Base-by-base conservation (phyloP, 2,329 filamentous ascomycete genomes). In the Cadophora luteo-olivacea region DNA sequence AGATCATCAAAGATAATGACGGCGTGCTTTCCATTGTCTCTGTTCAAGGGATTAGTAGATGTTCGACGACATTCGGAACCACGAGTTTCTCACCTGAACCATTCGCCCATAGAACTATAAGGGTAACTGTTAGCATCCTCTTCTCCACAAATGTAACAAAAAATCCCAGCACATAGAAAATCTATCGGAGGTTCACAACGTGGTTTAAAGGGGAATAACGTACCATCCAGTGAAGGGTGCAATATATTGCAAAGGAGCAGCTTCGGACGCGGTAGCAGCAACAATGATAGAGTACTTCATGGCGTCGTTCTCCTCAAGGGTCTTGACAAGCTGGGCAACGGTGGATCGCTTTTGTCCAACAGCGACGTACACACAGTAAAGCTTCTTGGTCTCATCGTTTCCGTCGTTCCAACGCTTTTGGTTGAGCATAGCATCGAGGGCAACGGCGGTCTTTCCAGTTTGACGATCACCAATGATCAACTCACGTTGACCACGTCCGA, bases 391-490 rank as follows among this genome's bases (percentile, higher is more conserved):
- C 90, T 99, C 96, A 81, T 97, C 94, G 83, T 81, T 87, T 81
- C 84, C 79, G 82, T 84, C 86, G 90, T 99, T 99, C 95, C 95
- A 98, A 81, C 95, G 89, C 90, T 96, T 97, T 89, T 99, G 96
- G 92, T 99, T 99, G 73, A 99, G 91, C 78, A 99, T 98, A 83
- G 95, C 90, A 83, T 99, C 96, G 72, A 99, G 93, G 80, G 92
- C 95, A 82, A 99, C 95, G 79, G 96, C 96, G 81, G 96, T 99
- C 92, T 99, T 99, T 85, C 96, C 96, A 79, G 96, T 99, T 87
- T 99, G 96, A 94, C 96, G 96, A 83, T 99, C 96, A 88, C 96
- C 96, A 84, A 99, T 99, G 84, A 99, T 98, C 89, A 99, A 87
- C 88, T 99, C 96, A 95, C 96, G 96, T 89, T 99, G 96, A 81